A percentile compares a stretch with the other conserved stretches of the same genome.
Evolutionary conservation across 176 grass and related monocot species (phyloP).

Genomic region (Alloteropsis semialata): DNA sequence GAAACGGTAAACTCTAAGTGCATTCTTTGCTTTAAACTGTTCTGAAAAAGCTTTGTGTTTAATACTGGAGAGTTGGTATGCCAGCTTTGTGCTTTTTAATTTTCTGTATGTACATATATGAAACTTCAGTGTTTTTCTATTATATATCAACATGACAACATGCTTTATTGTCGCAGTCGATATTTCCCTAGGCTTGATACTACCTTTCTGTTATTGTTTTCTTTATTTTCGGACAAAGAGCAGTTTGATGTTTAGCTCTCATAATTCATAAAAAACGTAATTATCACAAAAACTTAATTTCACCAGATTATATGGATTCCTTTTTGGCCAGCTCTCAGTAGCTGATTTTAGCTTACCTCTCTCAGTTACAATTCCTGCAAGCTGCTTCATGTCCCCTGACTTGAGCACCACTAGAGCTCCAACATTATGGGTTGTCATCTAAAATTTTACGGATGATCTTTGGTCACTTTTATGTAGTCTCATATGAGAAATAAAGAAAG

Average conservation of each 20-base stretch:
- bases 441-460: constrained; percentile 18
- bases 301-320: neutral
- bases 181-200: neutral
- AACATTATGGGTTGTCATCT: constrained; percentile 80
- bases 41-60: neutral
- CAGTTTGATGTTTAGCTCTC: neutral
- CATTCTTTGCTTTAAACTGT: neutral
- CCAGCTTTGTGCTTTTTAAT: neutral
- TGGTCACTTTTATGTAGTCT: neutral
- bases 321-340: neutral
- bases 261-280: neutral
- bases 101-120: neutral
- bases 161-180: no score
- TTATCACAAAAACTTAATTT: neutral
- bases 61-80: neutral
- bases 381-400: constrained; percentile 63
- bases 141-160: neutral
- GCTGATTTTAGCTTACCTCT: constrained; percentile 54
- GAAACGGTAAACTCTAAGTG: neutral
- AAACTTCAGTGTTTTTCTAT: neutral
- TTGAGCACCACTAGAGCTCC: constrained; percentile 90
- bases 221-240: neutral
- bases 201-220: neutral
- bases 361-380: constrained; percentile 85
- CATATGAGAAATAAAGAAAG: neutral